Percentiles rank a stretch among this genome's conserved stretches.
phyloP scores from a whole-genome alignment of 2,329 filamentous ascomycete species.

The Phoma sp. region DNA sequence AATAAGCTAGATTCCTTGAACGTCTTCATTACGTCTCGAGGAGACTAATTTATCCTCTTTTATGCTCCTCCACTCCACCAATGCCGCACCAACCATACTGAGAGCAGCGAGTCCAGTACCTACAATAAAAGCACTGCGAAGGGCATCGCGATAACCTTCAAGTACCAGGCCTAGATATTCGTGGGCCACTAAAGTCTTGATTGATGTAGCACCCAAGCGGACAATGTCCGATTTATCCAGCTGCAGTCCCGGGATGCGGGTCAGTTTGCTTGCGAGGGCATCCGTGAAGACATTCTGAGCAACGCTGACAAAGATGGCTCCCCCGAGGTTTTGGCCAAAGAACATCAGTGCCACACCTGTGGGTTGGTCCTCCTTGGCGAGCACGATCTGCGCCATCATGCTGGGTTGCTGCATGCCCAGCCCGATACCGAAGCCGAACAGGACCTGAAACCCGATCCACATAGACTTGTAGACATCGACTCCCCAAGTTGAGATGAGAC shows the following conservation, averaged over 20 bases:
- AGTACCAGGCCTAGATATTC: background rate
- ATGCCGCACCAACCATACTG: constrained; percentile 2
- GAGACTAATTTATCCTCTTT: background rate
- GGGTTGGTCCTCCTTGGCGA: constrained; percentile 45
- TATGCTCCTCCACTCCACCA: constrained; percentile 1
- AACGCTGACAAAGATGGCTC: constrained; percentile 50
- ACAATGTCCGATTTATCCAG: background rate
- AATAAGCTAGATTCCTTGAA: too few relatives aligned
- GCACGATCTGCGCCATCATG: constrained; percentile 47
- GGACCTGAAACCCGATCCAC: constrained; percentile 32
- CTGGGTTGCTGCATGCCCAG: constrained; percentile 49
- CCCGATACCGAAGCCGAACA: constrained; percentile 43
- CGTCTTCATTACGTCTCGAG: too few relatives aligned
- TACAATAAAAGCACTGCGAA: constrained; percentile 1
- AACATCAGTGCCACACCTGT: constrained; percentile 41
- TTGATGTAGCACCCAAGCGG: constrained; percentile 1
- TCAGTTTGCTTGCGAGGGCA: constrained; percentile 16
- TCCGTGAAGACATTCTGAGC: constrained; percentile 44
- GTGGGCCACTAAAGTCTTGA: background rate
- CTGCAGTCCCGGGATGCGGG: constrained; percentile 11
- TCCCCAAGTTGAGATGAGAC: constrained; percentile 48
- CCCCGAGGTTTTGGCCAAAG: constrained; percentile 52
- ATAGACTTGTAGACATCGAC: constrained; percentile 30
- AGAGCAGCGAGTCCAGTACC: constrained; percentile 1
- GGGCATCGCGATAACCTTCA: background rate